Base-by-base conservation (phyloP, 2,329 filamentous ascomycete genomes). In the Clarireedia sp. region DNA sequence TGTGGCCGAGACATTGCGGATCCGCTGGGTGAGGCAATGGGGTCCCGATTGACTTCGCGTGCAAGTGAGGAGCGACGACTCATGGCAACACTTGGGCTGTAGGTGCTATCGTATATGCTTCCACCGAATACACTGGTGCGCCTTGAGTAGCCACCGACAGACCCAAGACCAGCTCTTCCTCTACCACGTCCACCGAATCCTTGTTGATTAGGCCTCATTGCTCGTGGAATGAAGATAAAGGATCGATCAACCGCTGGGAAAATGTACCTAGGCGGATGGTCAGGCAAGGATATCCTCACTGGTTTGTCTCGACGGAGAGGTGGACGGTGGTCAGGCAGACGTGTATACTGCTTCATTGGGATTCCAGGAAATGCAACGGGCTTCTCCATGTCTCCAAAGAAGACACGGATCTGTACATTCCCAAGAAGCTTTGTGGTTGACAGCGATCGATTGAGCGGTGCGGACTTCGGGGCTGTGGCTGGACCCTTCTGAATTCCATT, bases 201-300 rank as follows among this genome's bases (percentile, higher is more conserved):
- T 74, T 95, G 89, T 69, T 95, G 90, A 69, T 96, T 96, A 14
- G 94, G 94, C 63, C 94, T 83, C 74, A 96, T 80, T 10, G 92
- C 92, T 62, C 94, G 82, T 12, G 94, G 94, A 58, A 99, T 99
- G 73, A 99, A 99, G 65, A 96, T 95, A 71, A 99, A 99, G 0
- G 94, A 97, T 61, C 94, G 80, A 65, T 96, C 91, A 47, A 82
- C 78, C 2, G 90, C 87, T 5, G 94, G 94, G 72, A 94, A 96
- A 58, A 96, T 91, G 71, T 96, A 96, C 60, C 88, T 83, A 37
- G 90, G 88, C 12, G 83, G 76, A 60, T 87, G 80, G 26, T 87
- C 79, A 2, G 94, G 92, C 43, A 99, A 77, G 8, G 90, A 96
- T 63, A 99, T 89, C 50, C 94, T 86, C 41, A 97, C 94, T 7